These are phyloP conservation scores for Mariannaea sp. DNA, from an alignment of 2,329 filamentous ascomycete genomes.

Conservation along the genomic window DNA sequence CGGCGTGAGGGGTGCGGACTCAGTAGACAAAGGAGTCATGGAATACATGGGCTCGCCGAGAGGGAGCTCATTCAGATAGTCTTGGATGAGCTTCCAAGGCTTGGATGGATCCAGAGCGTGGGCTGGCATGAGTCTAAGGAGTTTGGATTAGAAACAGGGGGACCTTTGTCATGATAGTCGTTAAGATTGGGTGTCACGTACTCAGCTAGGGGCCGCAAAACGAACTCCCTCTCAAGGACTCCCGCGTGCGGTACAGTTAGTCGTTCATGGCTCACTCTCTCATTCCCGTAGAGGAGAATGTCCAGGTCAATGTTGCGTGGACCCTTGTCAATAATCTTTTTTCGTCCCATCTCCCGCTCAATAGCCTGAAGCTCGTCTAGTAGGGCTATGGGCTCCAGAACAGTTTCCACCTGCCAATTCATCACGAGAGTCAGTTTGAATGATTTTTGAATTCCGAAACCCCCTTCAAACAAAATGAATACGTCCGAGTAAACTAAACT, in stretches of 20 bases:
- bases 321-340: slow-evolving; percentile 89
- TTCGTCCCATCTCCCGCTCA: slow-evolving; percentile 77
- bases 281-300: slow-evolving; percentile 79
- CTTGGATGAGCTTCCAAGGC: slow-evolving; percentile 65
- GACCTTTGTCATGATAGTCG: background rate
- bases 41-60: slow-evolving; percentile 58
- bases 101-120: slow-evolving; percentile 56
- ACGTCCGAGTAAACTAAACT: too few relatives aligned
- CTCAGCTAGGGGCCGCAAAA: slow-evolving; percentile 84
- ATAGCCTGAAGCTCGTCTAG: slow-evolving; percentile 83
- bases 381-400: slow-evolving; percentile 73
- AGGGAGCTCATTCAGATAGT: slow-evolving; percentile 65
- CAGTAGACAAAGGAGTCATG: slow-evolving; percentile 58
- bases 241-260: slow-evolving; percentile 83
- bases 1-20: slow-evolving; percentile 60
- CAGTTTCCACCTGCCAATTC: slow-evolving; percentile 84
- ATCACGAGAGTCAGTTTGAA: background rate
- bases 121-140: slow-evolving; percentile 59
- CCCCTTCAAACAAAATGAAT: too few relatives aligned
- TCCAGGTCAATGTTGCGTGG: slow-evolving; percentile 95
- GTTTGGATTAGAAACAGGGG: slow-evolving; percentile 2
- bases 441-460: too few relatives aligned
- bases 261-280: slow-evolving; percentile 68
- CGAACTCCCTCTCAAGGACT: slow-evolving; percentile 92
- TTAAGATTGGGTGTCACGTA: slow-evolving; percentile 46